Percentiles rank a stretch among this genome's conserved stretches.
These are phyloP conservation scores for Ramichloridium luteum DNA, from an alignment of 2,329 filamentous ascomycete genomes.

Conservation along the genomic window DNA sequence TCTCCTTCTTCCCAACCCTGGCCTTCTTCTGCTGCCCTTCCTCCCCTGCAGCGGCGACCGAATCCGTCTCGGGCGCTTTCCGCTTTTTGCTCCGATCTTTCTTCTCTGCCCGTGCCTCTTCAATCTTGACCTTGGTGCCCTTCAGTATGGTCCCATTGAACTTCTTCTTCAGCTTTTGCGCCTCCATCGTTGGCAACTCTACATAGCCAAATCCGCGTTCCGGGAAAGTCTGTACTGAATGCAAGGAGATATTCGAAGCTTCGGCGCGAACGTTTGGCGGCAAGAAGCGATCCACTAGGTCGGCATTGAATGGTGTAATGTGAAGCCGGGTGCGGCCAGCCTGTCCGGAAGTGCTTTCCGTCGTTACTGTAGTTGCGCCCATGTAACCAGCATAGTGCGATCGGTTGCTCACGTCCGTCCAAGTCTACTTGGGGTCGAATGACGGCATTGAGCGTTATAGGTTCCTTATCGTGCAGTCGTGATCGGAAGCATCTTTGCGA, in stretches of 20 bases:
- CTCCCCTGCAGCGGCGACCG: constrained; percentile 23
- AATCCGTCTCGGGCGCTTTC: constrained; percentile 18
- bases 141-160: constrained; percentile 76
- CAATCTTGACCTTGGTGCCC: constrained; percentile 72
- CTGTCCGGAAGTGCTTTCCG: too few species aligned
- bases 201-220: constrained; percentile 85
- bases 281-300: constrained; percentile 60
- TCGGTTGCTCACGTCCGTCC: too few species aligned
- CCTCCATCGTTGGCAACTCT: constrained; percentile 67
- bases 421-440: too few species aligned
- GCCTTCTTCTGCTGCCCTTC: constrained; percentile 33
- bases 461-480: too few species aligned
- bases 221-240: constrained; percentile 73
- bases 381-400: too few species aligned
- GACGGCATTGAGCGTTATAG: too few species aligned
- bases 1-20: constrained; percentile 44
- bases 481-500: too few species aligned
- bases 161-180: constrained; percentile 84
- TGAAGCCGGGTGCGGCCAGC: constrained; percentile 51
- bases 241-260: constrained; percentile 77
- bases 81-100: constrained; percentile 28
- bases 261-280: constrained; percentile 52
- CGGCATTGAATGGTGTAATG: constrained; percentile 72
- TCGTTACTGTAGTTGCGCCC: too few species aligned
- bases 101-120: constrained; percentile 61